A percentile compares a stretch with the other conserved stretches of the same genome.
phyloP scores from a whole-genome alignment of 208 protist species.

The Trypanosomatidae sp. region DNA sequence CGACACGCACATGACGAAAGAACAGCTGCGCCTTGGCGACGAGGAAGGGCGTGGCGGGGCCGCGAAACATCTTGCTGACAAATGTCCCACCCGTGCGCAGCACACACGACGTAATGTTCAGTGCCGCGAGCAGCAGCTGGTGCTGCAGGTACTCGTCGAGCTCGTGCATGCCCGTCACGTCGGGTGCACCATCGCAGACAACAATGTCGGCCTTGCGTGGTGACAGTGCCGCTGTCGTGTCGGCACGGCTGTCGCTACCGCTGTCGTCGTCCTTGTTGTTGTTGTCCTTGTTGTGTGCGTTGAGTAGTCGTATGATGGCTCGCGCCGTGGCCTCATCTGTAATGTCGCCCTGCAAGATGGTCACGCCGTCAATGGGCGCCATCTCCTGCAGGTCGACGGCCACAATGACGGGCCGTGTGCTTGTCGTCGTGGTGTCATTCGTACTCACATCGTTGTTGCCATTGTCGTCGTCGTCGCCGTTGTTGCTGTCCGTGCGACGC shows the following conservation, averaged over 20 bases:
- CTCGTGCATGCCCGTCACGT: slow-evolving; percentile 98
- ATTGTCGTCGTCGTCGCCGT: neutral
- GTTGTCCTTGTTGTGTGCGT: slow-evolving; percentile 11
- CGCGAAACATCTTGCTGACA: slow-evolving; percentile 98
- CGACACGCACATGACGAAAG: slow-evolving; percentile 91
- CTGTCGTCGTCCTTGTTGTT: slow-evolving; percentile 10
- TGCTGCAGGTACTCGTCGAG: slow-evolving; percentile 98
- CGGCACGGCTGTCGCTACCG: slow-evolving; percentile 1
- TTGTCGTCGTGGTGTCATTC: neutral
- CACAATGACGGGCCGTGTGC: slow-evolving; percentile 22
- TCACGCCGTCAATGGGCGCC: slow-evolving; percentile 96
- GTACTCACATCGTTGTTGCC: neutral
- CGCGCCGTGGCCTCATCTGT: slow-evolving; percentile 69
- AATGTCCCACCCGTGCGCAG: slow-evolving; percentile 90
- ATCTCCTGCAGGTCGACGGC: slow-evolving; percentile 99
- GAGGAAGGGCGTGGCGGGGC: slow-evolving; percentile 89
- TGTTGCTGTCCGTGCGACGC: neutral
- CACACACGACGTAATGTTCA: slow-evolving; percentile 96
- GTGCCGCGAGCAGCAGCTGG: slow-evolving; percentile 95
- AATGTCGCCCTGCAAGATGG: slow-evolving; percentile 82
- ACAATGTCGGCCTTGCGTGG: slow-evolving; percentile 92
- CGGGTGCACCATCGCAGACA: slow-evolving; percentile 98
- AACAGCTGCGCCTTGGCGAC: slow-evolving; percentile 94
- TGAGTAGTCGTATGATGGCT: slow-evolving; percentile 89
- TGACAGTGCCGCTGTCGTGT: neutral